Base-by-base conservation (phyloP, 2,329 filamentous ascomycete species). In the Calonectria hongkongensis region DNA sequence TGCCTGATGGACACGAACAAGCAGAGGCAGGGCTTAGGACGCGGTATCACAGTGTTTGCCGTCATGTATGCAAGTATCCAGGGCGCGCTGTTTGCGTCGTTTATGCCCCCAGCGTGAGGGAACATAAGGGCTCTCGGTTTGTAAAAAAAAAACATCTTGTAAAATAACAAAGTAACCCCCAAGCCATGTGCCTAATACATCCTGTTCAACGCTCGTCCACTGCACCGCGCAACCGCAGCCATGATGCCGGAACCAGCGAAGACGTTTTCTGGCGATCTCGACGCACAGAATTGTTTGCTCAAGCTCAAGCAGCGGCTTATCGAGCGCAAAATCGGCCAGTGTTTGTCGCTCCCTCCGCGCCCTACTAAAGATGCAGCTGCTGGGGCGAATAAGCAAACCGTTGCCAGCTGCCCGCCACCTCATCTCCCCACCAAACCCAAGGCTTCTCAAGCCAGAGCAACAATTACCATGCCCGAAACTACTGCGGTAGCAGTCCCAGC, bases 21-120 rank as follows among this genome's bases (percentile, higher is more conserved):
- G 12, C 81, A 81, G 76, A 74, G 79, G 72, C 66, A 78, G 68
- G 63, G 79, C 72, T 68, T 86, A 76, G 84, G 83, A 0, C 79
- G 81, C 21, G 80, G 79, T 63, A 81, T 92, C 18, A 87, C 94
- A 54, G 86, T 90, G 65, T 94, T 92, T 77, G 94, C 96, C 88
- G 87, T 95, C 67, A 89, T 96, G 84, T 99, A 99, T 86, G 94
- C 91, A 3, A 83, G 94, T 41, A 89, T 98, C 51, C 97, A 99
- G 82, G 95, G 90, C 0, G 93, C 91, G 9, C 86, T 99, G 50
- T 99, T 95, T 86, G 93, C 95, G 4, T 95, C 92, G 4, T 99
- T 99, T 82, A 88, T 99, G 62, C 97, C 97, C 6, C 97, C 97
- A 50, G 97, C 97, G 27, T 98, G 36, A 28, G 47, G 30, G 18